phyloP scores from a whole-genome alignment of 208 protist genomes.

The Acanthamoeba royreba region DNA sequence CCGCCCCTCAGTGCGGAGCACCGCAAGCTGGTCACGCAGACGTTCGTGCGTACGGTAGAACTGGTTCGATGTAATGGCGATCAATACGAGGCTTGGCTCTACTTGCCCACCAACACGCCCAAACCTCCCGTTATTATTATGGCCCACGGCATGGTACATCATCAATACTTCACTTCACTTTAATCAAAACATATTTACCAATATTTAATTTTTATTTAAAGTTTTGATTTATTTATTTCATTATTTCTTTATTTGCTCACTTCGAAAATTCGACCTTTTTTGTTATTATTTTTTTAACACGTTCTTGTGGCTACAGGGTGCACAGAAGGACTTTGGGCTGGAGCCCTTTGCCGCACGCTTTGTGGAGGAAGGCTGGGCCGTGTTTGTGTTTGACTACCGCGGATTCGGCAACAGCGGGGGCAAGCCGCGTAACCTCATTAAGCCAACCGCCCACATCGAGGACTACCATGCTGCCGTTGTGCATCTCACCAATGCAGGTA shows the following conservation, averaged over 20 bases:
- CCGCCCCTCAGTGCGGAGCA: background rate
- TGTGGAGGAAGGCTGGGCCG: background rate
- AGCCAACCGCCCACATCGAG: background rate
- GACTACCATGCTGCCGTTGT: background rate
- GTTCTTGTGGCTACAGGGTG: background rate
- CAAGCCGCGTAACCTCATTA: background rate
- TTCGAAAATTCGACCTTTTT: too few relatives aligned
- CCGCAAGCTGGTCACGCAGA: background rate
- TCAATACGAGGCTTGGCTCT: background rate
- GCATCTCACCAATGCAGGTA: background rate
- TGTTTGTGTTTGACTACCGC: conserved; percentile 7
- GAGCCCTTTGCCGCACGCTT: background rate
- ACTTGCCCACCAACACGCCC: background rate
- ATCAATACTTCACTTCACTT: too few relatives aligned
- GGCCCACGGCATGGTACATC: background rate
- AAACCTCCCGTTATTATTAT: background rate
- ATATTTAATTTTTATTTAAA: background rate
- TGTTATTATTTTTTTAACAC: too few relatives aligned
- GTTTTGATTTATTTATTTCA: background rate
- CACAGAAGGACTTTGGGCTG: background rate
- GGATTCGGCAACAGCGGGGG: background rate
- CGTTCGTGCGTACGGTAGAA: background rate
- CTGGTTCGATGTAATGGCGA: background rate
- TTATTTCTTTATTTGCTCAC: background rate
- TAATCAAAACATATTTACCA: too few relatives aligned